Evolutionary conservation across 2,329 filamentous ascomycete genomes (phyloP).

Genomic region (Penicillium occitanis): DNA sequence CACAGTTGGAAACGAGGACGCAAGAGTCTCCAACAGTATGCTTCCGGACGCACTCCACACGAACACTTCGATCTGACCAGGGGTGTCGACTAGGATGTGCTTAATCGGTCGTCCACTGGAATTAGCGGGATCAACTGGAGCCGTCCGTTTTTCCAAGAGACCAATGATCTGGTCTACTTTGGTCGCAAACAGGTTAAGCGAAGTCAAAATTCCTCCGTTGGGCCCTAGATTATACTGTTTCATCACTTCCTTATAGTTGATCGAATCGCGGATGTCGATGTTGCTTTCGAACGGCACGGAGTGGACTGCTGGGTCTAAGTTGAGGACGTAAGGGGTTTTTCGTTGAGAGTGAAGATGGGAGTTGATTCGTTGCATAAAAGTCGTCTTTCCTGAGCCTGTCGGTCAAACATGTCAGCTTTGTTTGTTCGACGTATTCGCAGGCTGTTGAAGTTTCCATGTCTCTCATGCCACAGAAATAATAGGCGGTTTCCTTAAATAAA

Average conservation of each 20-base stretch:
- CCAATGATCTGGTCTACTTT: conserved; percentile 94
- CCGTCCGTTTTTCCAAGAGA: conserved; percentile 83
- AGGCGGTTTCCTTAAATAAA: not conserved
- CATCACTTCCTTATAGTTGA: conserved; percentile 99
- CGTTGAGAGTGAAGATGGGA: conserved; percentile 81
- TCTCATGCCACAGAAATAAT: not conserved
- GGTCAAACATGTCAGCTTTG: conserved; percentile 11
- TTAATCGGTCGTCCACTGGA: conserved; percentile 60
- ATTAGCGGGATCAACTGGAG: conserved; percentile 55
- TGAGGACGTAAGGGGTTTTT: conserved; percentile 88
- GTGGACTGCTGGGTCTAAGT: conserved; percentile 92
- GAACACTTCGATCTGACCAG: conserved; percentile 97
- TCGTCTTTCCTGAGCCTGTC: conserved; percentile 92
- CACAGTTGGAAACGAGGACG: conserved; percentile 92
- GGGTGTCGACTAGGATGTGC: conserved; percentile 90
- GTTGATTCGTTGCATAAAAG: conserved; percentile 98
- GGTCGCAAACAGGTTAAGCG: conserved; percentile 92
- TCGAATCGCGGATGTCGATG: conserved; percentile 97
- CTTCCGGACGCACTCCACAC: conserved; percentile 96
- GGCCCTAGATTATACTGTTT: conserved; percentile 97
- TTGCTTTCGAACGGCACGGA: conserved; percentile 94
- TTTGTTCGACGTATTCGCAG: not conserved
- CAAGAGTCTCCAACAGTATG: conserved; percentile 88
- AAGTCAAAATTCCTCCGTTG: conserved; percentile 95
- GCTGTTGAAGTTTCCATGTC: not conserved